Base-by-base conservation (phyloP, 2,329 filamentous ascomycete species). In the Penicillium expansum region DNA sequence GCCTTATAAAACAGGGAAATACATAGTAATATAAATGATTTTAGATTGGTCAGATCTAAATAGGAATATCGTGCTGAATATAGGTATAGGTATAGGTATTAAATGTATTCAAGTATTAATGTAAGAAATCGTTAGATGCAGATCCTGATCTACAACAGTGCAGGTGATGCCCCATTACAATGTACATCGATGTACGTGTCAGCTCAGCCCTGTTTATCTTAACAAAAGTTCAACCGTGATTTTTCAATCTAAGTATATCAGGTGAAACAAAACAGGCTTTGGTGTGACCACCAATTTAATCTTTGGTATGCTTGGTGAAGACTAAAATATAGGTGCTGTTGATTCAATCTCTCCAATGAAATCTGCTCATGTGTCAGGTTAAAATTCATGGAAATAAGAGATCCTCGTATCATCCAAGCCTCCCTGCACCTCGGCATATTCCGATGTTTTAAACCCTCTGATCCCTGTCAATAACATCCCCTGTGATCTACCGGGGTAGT, bases 121-220 rank as follows among this genome's bases (percentile, higher is more conserved):
- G 24, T 24, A 24, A 24, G 24, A 24, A 24, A 24, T 24, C 24
- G 27, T 47, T 39, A 50, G 18, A 24, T 52, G 58, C 55, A 60
- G 51, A 55, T 55, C 48, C 30, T 47, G 62, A 66, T 65, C 63
- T 60, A 61, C 61, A 41, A 42, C 60, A 59, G 57, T 51, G 61
- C 62, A 61, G 55, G 56, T 62, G 57, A 66, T 64, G 39, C 29
- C 42, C 55, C 56, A 53, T 59, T 63, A 50, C 27, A 32, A 45
- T 29, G 27, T 45, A 32, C 42, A 9, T 44, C 10, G 5, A 29
- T 18, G n/a, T 45, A 32, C 62, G 52, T 63, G 52, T 62, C 59
- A 62, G 61, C 62, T 64, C 57, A 65, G 62, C 58, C 62, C 53
- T 55, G 52, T 57, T 54, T 57, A 48, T 56, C 52, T 24, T 8